Evolutionary conservation across 2,329 filamentous ascomycete species (phyloP).

Genomic region (Dactylellina parvicollis): DNA sequence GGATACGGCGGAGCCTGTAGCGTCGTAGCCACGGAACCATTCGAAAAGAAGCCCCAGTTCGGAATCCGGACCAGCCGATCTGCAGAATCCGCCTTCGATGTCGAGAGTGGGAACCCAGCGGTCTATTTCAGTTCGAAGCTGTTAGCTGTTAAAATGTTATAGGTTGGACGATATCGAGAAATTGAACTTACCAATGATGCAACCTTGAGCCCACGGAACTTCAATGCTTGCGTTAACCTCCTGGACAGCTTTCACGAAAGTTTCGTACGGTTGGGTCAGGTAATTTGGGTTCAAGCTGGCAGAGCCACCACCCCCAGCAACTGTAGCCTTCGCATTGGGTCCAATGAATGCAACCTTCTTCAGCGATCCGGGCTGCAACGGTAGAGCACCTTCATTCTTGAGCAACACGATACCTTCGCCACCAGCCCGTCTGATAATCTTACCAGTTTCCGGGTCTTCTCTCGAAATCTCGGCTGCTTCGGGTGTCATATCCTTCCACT

Average conservation of each 20-base stretch:
- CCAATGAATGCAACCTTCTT: constrained; percentile 71
- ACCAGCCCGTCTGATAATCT: constrained; percentile 55
- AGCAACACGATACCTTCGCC: constrained; percentile 57
- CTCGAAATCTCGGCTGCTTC: constrained; percentile 38
- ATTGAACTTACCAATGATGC: constrained; percentile 33
- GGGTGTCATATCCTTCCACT: constrained; percentile 52
- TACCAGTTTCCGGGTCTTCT: constrained; percentile 49
- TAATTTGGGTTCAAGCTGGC: constrained; percentile 45
- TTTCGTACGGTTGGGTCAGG: constrained; percentile 47
- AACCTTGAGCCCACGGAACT: constrained; percentile 36
- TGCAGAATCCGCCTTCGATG: constrained; percentile 31
- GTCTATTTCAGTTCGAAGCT: constrained; percentile 4
- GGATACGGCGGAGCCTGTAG: constrained; percentile 21
- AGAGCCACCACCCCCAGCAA: constrained; percentile 50
- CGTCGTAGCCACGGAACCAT: constrained; percentile 48
- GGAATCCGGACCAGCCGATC: constrained; percentile 22
- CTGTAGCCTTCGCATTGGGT: constrained; percentile 65
- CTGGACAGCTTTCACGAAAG: constrained; percentile 37
- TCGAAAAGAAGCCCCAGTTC: constrained; percentile 32
- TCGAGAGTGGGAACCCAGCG: constrained; percentile 43
- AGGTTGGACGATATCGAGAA: background rate
- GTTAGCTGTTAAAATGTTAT: background rate
- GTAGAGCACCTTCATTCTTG: constrained; percentile 57
- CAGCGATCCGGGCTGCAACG: constrained; percentile 48
- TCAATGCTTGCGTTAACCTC: constrained; percentile 32